A percentile compares a stretch with the other conserved stretches of the same genome.
Conservation (phyloP, 2,329 filamentous ascomycete genomes). For the Penicillium vulpinum region DNA sequence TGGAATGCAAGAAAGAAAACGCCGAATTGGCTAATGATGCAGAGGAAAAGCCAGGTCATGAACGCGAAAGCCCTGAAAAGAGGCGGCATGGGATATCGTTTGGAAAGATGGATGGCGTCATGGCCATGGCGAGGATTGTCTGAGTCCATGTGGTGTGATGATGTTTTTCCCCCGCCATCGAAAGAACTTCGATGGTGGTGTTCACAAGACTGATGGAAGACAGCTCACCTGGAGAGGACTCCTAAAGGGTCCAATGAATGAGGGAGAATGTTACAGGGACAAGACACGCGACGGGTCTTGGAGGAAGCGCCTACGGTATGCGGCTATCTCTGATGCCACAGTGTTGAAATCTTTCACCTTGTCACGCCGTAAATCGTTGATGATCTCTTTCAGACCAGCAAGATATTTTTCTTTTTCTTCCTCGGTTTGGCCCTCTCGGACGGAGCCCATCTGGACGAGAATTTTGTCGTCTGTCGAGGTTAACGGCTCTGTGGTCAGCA, state of each 20-base stretch:
- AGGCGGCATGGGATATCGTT: constrained; percentile 16
- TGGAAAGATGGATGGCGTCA: constrained; percentile 7
- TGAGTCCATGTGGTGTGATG: constrained; percentile 3
- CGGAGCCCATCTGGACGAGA: constrained; percentile 50
- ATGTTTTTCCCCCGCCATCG: constrained; percentile 6
- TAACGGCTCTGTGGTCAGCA: constrained; percentile 45
- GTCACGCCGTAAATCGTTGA: constrained; percentile 51
- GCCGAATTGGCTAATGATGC: constrained; percentile 27
- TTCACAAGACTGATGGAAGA: constrained; percentile 12
- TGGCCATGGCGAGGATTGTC: constrained; percentile 7
- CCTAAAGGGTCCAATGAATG: constrained; percentile 6
- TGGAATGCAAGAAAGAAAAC: constrained; percentile 19
- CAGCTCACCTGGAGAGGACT: constrained; percentile 21
- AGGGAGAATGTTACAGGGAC: constrained; percentile 41
- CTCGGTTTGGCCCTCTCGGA: constrained; percentile 47
- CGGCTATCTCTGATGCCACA: constrained; percentile 51
- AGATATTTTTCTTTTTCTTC: constrained; percentile 48
- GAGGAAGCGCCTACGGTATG: constrained; percentile 53
- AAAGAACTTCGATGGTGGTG: constrained; percentile 9
- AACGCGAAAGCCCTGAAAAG: constrained; percentile 8
- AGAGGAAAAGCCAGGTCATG: constrained; percentile 10
- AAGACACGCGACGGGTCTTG: constrained; percentile 49
- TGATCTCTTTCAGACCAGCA: constrained; percentile 49
- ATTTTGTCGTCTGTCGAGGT: constrained; percentile 52
- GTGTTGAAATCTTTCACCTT: constrained; percentile 53